Base-by-base conservation (phyloP, 2,329 filamentous ascomycete species). In the Pseudocercospora musae region DNA sequence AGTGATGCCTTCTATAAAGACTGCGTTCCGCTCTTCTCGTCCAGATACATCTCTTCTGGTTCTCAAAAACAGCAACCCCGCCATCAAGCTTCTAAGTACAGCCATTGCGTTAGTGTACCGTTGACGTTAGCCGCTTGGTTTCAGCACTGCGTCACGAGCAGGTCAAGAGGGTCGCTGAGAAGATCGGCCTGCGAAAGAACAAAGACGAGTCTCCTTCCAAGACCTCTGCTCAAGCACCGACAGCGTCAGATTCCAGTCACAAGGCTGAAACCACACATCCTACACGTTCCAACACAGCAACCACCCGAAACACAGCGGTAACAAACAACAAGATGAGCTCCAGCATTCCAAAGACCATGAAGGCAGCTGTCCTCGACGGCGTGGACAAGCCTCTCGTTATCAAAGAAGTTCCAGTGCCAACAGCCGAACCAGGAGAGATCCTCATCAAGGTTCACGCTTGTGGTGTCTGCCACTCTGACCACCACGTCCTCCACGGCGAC, bases 401-500 rank as follows among this genome's bases (percentile, higher is more conserved):
- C 65, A 82, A 86, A 66, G 84, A 90, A 2, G 71, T 88, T 3
- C 78, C 82, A 18, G 79, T 92, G 44, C 79, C 82, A 62, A 72
- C 79, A 33, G 88, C 88, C 1, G 76, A 80, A 6, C 72, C 79
- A 0, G 82, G 83, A 18, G 80, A 91, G 69, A 78, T 92, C 2
- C 82, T 92, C 25, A 81, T 91, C 74, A 91, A 91, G 73, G 84
- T 91, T 2, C 78, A 87, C 8, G 89, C 89, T 5, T 90, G 87
- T 68, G 89, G 89, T 48, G 84, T 93, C 54, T 92, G 89, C 75
- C 87, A 87, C 73, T 84, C 82, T 0, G 89, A 92, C 69, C 64
- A 76, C 20, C 58, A 89, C 74, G 91, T 84, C 1, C 78, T 81
- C 55, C 52, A 71, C 2, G 85, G 85, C 23, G 69, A 75, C 4